Conservation (phyloP, 2,329 filamentous ascomycete species). For the Fusarium sp. region DNA sequence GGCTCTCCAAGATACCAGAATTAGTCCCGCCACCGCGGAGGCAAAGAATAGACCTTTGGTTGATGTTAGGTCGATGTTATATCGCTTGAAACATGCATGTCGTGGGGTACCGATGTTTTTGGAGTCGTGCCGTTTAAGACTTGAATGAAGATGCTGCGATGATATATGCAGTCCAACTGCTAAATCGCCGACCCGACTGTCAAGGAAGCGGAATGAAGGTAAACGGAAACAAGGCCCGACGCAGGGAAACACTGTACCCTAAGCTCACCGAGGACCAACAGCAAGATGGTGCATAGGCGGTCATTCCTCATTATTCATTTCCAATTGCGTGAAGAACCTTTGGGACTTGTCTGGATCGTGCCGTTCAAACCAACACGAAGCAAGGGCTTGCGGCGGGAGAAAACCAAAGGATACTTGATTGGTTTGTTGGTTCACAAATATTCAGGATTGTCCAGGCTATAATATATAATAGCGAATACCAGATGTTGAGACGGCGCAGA, state of each 20-base stretch:
- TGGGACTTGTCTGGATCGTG: neutral
- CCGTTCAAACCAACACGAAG: neutral
- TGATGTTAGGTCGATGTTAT: neutral
- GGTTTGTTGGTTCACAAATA: neutral
- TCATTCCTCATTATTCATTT: neutral
- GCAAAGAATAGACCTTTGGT: neutral
- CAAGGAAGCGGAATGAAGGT: neutral
- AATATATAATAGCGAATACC: neutral
- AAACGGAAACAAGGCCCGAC: neutral
- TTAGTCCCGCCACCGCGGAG: neutral
- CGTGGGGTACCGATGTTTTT: neutral
- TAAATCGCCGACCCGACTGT: neutral
- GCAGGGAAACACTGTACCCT: neutral
- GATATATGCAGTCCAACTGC: neutral
- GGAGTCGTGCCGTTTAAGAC: neutral
- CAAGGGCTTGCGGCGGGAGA: neutral
- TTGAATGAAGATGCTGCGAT: neutral
- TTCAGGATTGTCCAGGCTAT: neutral
- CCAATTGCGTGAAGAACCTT: neutral
- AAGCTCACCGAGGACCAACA: neutral
- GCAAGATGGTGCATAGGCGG: neutral
- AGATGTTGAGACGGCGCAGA: neutral
- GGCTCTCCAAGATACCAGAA: neutral
- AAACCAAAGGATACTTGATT: neutral
- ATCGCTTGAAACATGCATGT: neutral